phyloP scores from a whole-genome alignment of 1,139 yeast species.

The Eremothecium cymbalariae region DNA sequence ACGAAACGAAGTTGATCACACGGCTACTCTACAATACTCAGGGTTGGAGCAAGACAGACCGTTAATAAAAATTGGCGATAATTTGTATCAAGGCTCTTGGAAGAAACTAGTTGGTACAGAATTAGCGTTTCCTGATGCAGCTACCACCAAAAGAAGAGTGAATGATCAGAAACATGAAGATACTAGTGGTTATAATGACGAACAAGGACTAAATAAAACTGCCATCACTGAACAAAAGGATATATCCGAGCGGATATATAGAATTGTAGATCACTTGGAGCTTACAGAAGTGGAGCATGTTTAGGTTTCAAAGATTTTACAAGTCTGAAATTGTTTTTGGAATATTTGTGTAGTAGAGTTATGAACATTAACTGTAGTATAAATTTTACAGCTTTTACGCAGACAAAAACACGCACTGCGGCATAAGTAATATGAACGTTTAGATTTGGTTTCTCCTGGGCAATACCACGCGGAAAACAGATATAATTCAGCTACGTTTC shows the following conservation, averaged over 20 bases:
- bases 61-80: constrained; percentile 45
- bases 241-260: constrained; percentile 26
- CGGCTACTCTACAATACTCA: constrained; percentile 42
- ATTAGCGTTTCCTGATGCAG: constrained; percentile 37
- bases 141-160: constrained; percentile 13
- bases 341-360: too few relatives aligned
- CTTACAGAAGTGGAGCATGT: constrained; percentile 14
- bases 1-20: constrained; percentile 23
- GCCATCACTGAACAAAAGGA: constrained; percentile 8
- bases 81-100: constrained; percentile 72
- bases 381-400: too few relatives aligned
- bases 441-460: too few relatives aligned
- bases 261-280: constrained; percentile 30
- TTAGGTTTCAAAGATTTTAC: too few relatives aligned
- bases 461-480: too few relatives aligned
- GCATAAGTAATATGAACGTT: too few relatives aligned
- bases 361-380: too few relatives aligned
- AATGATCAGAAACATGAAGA: constrained; percentile 6
- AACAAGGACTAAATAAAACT: constrained; percentile 6
- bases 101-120: constrained; percentile 76
- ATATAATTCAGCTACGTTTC: too few relatives aligned
- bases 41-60: constrained; percentile 48
- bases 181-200: constrained; percentile 6
- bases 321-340: too few relatives aligned
- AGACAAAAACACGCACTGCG: too few relatives aligned